A percentile compares a stretch with the other conserved stretches of the same genome.
Conservation (phyloP, 352 stramenopile genomes). For the Pythium vanterpoolii region DNA sequence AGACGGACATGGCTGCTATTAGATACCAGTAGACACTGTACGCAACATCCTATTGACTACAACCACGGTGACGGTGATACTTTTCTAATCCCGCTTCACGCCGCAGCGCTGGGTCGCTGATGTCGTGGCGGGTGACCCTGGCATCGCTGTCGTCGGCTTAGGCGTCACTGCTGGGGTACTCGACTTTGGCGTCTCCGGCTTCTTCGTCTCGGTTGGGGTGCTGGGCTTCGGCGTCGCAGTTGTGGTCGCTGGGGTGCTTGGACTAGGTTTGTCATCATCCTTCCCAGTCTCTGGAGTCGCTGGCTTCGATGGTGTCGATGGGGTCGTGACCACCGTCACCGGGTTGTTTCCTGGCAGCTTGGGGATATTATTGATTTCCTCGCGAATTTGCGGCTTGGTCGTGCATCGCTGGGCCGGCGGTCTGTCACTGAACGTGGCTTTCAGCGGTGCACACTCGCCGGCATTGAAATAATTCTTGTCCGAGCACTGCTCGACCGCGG, state of each 20-base stretch:
- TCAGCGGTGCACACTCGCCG: slow-evolving; percentile 38
- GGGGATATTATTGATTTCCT: slow-evolving; percentile 26
- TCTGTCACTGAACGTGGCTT: slow-evolving; percentile 33
- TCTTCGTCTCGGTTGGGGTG: neutral
- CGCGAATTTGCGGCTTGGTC: slow-evolving; percentile 31
- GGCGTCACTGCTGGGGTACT: neutral
- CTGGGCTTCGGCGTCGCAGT: neutral
- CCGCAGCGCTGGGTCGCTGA: neutral
- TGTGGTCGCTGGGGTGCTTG: neutral
- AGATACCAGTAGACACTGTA: no score
- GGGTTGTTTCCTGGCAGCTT: slow-evolving; percentile 38
- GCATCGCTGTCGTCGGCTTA: neutral
- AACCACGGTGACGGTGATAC: no score
- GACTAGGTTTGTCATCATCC: neutral
- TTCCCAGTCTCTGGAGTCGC: neutral
- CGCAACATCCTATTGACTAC: no score
- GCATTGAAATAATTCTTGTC: slow-evolving; percentile 55
- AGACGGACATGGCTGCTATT: no score
- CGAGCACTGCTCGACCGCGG: slow-evolving; percentile 36
- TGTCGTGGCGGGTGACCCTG: neutral
- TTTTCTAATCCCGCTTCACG: neutral
- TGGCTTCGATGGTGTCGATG: neutral
- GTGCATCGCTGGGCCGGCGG: slow-evolving; percentile 33
- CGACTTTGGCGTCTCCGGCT: neutral
- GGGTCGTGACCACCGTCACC: slow-evolving; percentile 4